Evolutionary conservation across 1,139 yeast species (phyloP).

Genomic region (Eremothecium cymbalariae): DNA sequence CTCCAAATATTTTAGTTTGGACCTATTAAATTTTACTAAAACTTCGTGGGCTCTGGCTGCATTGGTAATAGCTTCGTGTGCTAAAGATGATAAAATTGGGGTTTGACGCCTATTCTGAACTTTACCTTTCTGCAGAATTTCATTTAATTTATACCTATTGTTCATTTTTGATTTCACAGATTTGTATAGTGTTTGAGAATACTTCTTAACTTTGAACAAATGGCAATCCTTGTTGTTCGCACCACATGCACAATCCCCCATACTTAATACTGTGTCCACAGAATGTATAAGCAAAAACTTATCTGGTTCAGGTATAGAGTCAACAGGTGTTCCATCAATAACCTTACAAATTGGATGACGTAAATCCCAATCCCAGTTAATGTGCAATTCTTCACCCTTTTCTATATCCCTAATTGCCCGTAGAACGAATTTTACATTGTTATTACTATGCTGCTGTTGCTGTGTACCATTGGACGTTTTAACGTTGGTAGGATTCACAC

Average conservation of each 20-base stretch:
- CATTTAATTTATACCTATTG: slow-evolving; percentile 28
- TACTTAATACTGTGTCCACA: slow-evolving; percentile 51
- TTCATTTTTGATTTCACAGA: slow-evolving; percentile 29
- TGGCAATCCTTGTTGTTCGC: slow-evolving; percentile 44
- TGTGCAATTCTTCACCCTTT: slow-evolving; percentile 58
- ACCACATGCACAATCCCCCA: slow-evolving; percentile 66
- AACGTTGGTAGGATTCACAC: slow-evolving; percentile 7
- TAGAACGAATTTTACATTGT: slow-evolving; percentile 48
- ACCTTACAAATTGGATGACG: slow-evolving; percentile 63
- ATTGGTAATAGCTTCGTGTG: slow-evolving; percentile 15
- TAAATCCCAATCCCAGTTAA: slow-evolving; percentile 85
- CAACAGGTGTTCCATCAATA: slow-evolving; percentile 35
- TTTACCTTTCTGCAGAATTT: slow-evolving; percentile 26
- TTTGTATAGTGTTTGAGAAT: slow-evolving; percentile 23
- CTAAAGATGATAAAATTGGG: slow-evolving; percentile 31
- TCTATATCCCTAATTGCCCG: slow-evolving; percentile 50
- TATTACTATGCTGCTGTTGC: slow-evolving; percentile 29
- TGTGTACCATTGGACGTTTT: background rate
- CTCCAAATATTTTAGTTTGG: slow-evolving; percentile 13
- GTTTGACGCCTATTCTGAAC: slow-evolving; percentile 28
- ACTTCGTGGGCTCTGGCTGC: slow-evolving; percentile 17
- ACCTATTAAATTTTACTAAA: slow-evolving; percentile 10
- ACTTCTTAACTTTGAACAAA: slow-evolving; percentile 51
- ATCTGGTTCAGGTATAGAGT: slow-evolving; percentile 40
- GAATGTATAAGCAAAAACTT: slow-evolving; percentile 51